phyloP scores from a whole-genome alignment of 495 filamentous ascomycete genomes.

The Aspergillus sclerotiicarbonarius region DNA sequence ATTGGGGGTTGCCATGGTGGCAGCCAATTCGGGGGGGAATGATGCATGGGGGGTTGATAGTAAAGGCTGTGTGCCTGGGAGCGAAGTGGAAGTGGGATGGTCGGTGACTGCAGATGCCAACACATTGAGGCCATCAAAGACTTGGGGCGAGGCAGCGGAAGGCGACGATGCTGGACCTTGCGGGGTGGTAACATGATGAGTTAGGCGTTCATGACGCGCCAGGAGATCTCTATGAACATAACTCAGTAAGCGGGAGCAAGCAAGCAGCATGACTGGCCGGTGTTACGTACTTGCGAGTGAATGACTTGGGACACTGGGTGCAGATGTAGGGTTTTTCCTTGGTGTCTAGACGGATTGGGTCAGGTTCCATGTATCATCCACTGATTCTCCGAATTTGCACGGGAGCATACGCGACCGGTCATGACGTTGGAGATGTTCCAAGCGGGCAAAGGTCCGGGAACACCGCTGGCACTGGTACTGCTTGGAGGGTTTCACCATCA shows the following conservation, averaged over 20 bases:
- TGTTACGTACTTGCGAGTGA: slow-evolving; percentile 38
- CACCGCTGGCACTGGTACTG: slow-evolving; percentile 41
- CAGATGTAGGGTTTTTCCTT: slow-evolving; percentile 45
- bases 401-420: slow-evolving; percentile 40
- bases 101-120: slow-evolving; percentile 35
- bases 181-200: slow-evolving; percentile 26
- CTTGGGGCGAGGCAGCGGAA: slow-evolving; percentile 22
- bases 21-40: slow-evolving; percentile 5
- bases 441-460: slow-evolving; percentile 34
- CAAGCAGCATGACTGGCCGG: not conserved
- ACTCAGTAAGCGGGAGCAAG: not conserved
- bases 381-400: slow-evolving; percentile 11
- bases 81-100: slow-evolving; percentile 12
- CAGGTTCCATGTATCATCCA: no score
- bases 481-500: slow-evolving; percentile 23
- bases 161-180: slow-evolving; percentile 16
- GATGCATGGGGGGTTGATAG: slow-evolving; percentile 13
- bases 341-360: slow-evolving; percentile 29
- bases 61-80: not conserved
- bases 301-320: slow-evolving; percentile 37
- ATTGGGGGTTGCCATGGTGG: slow-evolving; percentile 9
- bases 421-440: slow-evolving; percentile 46
- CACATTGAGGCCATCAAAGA: slow-evolving; percentile 32
- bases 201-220: slow-evolving; percentile 36
- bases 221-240: slow-evolving; percentile 31